These are phyloP conservation scores for Cryptococcus neoformans DNA, from an alignment of 1,284 basidiomycete species.

Conservation along the genomic window DNA sequence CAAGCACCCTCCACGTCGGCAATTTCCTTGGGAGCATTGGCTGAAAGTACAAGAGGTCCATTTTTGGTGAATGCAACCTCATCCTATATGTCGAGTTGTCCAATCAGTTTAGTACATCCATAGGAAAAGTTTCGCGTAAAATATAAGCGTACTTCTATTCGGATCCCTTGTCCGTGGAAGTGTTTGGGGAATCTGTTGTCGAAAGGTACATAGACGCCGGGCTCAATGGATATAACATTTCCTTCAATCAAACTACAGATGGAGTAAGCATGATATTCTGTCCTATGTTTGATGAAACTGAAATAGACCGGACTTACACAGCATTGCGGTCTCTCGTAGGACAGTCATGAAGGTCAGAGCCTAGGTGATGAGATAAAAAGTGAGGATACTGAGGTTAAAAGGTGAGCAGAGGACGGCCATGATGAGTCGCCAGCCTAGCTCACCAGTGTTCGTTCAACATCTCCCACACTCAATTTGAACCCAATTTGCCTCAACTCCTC, in stretches of 20 bases:
- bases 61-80: slow-evolving; percentile 74
- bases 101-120: background rate
- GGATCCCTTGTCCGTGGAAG: slow-evolving; percentile 84
- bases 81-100: slow-evolving; percentile 55
- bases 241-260: slow-evolving; percentile 61
- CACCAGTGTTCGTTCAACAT: slow-evolving; percentile 76
- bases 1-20: slow-evolving; percentile 83
- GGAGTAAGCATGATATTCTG: background rate
- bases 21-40: slow-evolving; percentile 84
- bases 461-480: slow-evolving; percentile 63
- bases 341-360: slow-evolving; percentile 55
- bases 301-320: slow-evolving; percentile 23
- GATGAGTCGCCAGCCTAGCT: slow-evolving; percentile 47
- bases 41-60: slow-evolving; percentile 66
- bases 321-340: slow-evolving; percentile 46
- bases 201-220: slow-evolving; percentile 69
- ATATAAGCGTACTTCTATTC: slow-evolving; percentile 66
- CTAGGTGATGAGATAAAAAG: slow-evolving; percentile 59
- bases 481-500: slow-evolving; percentile 78
- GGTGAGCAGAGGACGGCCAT: slow-evolving; percentile 49
- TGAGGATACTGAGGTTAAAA: slow-evolving; percentile 62
- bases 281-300: background rate
- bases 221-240: slow-evolving; percentile 75
- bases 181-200: slow-evolving; percentile 70
- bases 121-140: background rate